phyloP scores from a whole-genome alignment of 1,284 basidiomycete genomes.

The Cutaneotrichosporon daszewskae region DNA sequence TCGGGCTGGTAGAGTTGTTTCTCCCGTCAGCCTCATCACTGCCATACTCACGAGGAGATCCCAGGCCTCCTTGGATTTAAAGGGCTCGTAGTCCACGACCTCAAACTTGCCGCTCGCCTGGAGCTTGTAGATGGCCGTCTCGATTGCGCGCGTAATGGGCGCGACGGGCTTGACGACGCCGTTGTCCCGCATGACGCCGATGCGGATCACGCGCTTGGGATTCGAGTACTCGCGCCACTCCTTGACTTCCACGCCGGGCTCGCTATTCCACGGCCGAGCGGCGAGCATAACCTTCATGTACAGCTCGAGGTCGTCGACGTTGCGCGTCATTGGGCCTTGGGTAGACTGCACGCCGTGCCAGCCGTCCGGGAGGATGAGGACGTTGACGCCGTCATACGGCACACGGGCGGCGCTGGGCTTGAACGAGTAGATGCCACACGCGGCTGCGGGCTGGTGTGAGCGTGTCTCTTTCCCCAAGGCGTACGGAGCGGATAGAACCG shows the following conservation, averaged over 20 bases:
- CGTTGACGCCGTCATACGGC: constrained; percentile 34
- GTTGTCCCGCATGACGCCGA: constrained; percentile 48
- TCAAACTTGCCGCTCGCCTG: constrained; percentile 20
- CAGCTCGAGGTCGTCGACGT: constrained; percentile 36
- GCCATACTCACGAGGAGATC: constrained; percentile 20
- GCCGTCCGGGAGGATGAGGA: constrained; percentile 15
- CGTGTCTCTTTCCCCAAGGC: too few species aligned
- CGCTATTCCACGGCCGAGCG: constrained; percentile 37
- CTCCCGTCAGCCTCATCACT: constrained; percentile 1
- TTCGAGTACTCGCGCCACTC: constrained; percentile 53
- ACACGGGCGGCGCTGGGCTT: constrained; percentile 37
- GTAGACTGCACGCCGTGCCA: constrained; percentile 35
- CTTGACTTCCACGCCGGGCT: constrained; percentile 44
- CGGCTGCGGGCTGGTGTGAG: constrained; percentile 25
- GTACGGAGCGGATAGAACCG: constrained; percentile 37
- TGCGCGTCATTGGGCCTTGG: constrained; percentile 38
- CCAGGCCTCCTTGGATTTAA: constrained; percentile 22
- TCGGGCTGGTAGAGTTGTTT: constrained; percentile 37
- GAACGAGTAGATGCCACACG: constrained; percentile 41
- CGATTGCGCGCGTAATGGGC: constrained; percentile 43
- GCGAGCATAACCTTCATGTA: constrained; percentile 35
- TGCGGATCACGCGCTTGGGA: constrained; percentile 27
- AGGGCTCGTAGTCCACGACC: constrained; percentile 28
- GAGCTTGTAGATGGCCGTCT: constrained; percentile 28
- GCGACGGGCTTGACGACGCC: constrained; percentile 42